phyloP scores from a whole-genome alignment of 2,329 filamentous ascomycete genomes.

The Blastomyces gilchristii region DNA sequence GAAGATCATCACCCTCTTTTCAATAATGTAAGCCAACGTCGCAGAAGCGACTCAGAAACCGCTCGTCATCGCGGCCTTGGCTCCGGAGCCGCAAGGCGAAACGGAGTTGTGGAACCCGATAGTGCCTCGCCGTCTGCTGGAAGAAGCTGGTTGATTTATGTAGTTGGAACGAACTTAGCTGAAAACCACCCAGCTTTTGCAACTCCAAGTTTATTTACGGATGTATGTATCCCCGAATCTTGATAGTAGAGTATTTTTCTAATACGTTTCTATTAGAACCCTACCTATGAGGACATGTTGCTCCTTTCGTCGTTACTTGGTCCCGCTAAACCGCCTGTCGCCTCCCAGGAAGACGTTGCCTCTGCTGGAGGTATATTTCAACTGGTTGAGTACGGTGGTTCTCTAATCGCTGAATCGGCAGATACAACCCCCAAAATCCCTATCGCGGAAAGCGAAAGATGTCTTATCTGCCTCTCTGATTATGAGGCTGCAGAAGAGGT shows the following conservation, averaged over 20 bases:
- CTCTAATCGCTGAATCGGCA: constrained; percentile 41
- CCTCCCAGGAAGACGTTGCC: constrained; percentile 53
- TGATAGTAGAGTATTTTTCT: constrained; percentile 8
- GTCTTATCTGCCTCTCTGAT: constrained; percentile 56
- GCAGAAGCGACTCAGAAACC: constrained; percentile 51
- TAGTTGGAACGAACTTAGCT: constrained; percentile 58
- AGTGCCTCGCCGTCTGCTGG: constrained; percentile 40
- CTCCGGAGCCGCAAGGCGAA: constrained; percentile 51
- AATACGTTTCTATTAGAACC: constrained; percentile 34
- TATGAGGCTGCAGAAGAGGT: constrained; percentile 54
- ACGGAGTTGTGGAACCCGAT: constrained; percentile 54
- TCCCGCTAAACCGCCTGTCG: constrained; percentile 58
- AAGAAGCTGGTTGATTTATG: constrained; percentile 62
- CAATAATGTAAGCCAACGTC: constrained; percentile 42
- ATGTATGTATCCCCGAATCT: constrained; percentile 37
- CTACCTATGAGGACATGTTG: constrained; percentile 64
- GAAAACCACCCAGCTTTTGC: constrained; percentile 61
- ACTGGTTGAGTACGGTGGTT: constrained; percentile 37
- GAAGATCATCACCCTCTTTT: constrained; percentile 34
- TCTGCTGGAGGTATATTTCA: constrained; percentile 52
- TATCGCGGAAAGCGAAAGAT: constrained; percentile 45
- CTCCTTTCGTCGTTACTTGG: constrained; percentile 56
- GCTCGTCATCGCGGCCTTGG: constrained; percentile 47
- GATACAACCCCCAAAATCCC: constrained; percentile 24
- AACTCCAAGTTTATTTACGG: constrained; percentile 59